Conservation (phyloP, 208 protist genomes). For the Trypanosoma congolense region DNA sequence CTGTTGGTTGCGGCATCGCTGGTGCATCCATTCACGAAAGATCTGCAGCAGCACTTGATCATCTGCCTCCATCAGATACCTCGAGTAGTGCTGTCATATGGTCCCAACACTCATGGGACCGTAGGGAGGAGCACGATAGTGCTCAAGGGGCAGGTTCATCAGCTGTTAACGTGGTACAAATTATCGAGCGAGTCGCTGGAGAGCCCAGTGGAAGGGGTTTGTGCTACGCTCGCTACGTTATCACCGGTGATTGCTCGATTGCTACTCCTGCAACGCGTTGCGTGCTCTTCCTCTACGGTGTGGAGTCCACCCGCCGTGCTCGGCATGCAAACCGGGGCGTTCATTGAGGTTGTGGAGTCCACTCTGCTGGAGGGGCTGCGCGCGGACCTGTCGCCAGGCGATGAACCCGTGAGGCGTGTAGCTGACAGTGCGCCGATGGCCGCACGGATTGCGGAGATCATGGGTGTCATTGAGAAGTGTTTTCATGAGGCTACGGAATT, state of each 20-base stretch:
- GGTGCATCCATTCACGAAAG: conserved; percentile 3
- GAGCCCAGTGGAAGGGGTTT: conserved; percentile 15
- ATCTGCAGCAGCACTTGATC: conserved; percentile 8
- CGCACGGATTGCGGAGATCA: conserved; percentile 12
- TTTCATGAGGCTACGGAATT: conserved; percentile 10
- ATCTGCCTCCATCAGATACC: conserved; percentile 21
- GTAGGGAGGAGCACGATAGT: conserved; percentile 26
- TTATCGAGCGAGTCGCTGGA: conserved; percentile 4
- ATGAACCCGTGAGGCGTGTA: not conserved
- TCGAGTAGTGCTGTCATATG: conserved; percentile 17
- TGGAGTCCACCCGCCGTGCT: conserved; percentile 15
- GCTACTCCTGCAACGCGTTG: conserved; percentile 31
- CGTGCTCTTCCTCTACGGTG: not conserved
- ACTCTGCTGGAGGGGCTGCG: conserved; percentile 12
- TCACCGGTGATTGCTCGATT: conserved; percentile 23
- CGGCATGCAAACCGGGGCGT: conserved; percentile 9
- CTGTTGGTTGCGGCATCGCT: conserved; percentile 18
- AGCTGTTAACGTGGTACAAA: conserved; percentile 30
- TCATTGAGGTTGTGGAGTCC: conserved; percentile 20
- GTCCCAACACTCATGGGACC: conserved; percentile 12
- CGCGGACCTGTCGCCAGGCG: not conserved
- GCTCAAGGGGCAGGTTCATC: conserved; percentile 28
- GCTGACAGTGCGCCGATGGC: not conserved
- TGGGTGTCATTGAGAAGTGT: conserved; percentile 14
- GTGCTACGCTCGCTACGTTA: conserved; percentile 22